Evolutionary conservation across 805 yeast genomes (phyloP), one percentile per base, ranked within the genome.

Genomic region (Candida ortonii): DNA sequence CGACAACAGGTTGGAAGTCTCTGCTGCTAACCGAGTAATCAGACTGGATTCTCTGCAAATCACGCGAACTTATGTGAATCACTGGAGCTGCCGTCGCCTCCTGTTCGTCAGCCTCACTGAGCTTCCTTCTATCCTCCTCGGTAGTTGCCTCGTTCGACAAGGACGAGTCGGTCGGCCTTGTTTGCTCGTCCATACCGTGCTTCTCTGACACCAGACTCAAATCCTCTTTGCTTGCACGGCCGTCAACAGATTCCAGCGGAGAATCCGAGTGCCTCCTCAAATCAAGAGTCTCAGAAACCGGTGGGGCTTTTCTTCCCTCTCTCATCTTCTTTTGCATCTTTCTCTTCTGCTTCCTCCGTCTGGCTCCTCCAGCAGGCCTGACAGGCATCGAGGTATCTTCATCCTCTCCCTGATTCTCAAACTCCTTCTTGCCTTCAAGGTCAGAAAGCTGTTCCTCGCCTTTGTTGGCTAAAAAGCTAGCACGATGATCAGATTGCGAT

Each of bases 291-390:
- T 61, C 63, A 22, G 63, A 39, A 10, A 59, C 59, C 25, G 62
- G 58, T 18, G 61, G 49, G 27, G 38, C 47, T 47, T 64, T 58
- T 50, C 53, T 45, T 28, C 30, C 42, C 39, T 47, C 47, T 33
- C 36, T 40, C 50, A 50, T 53, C 48, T 56, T 58, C 41, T 52
- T 53, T 35, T 46, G 47, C 36, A 43, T 33, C 22, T 35, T 46
- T 34, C 44, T 39, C 39, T 44, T 49, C 21, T 49, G 38, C 28
- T 61, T 69, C 46, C 74, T 70, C 51, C 80, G 67, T 42, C 66
- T 73, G 54, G 83, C 80, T 18, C 88, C 88, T 29, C 90, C 90
- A 2, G 83, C 83, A 7, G 87, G 88, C 44, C 77, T 70, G 5
- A 72, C 81, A 22, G 79, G 23, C n/a, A 38, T 35, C 10, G 44